Base-by-base conservation (phyloP, 768 basidiomycete genomes). In the Pleurotus citrinopileatus region DNA sequence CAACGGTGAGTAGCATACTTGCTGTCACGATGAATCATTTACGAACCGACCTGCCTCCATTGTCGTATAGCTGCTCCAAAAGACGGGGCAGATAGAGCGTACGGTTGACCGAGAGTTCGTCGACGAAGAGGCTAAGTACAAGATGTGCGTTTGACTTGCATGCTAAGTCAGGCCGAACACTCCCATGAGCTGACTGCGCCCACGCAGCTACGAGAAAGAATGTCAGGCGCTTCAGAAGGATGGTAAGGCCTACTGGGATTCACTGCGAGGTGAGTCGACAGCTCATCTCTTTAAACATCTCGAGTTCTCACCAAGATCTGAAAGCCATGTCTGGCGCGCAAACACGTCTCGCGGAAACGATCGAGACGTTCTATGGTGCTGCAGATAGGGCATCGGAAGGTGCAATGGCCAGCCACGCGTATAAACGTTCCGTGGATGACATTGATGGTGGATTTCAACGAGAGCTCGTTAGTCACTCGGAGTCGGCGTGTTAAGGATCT, bases 61-160 rank as follows among this genome's bases (percentile, higher is more conserved):
- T 37, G 53, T 19, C 12, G 28, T 47, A 38, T 65, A 94, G 91
- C 80, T 98, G 62, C 80, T 96, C 68, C 95, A 98, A 78, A 98
- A 98, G 83, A 96, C 95, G 1, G 96, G 96, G 53, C 95, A 98
- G 72, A 93, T 98, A 56, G 96, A 98, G 67, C 80, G 94, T 25
- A 98, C 96, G 0, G 83, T 97, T 22, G 96, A 98, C 70, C 76
- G 91, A 46, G 94, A 98, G 64, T 98, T 97, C 63, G 78, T 87
- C 12, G 88, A 94, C 55, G 95, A 97, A 69, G 93, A 97, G 67
- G 82, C 86, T 44, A 91, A 94, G 66, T 98, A 85, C 76, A 83
- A 85, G 74, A 81, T 81, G 95, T 97, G 68, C 68, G 92, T 74
- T 10, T 19, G 17, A 34, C 32, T n/a, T 43, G 27, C 17, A 2